phyloP scores from a whole-genome alignment of 768 basidiomycete genomes.

The Pholiota microspora region DNA sequence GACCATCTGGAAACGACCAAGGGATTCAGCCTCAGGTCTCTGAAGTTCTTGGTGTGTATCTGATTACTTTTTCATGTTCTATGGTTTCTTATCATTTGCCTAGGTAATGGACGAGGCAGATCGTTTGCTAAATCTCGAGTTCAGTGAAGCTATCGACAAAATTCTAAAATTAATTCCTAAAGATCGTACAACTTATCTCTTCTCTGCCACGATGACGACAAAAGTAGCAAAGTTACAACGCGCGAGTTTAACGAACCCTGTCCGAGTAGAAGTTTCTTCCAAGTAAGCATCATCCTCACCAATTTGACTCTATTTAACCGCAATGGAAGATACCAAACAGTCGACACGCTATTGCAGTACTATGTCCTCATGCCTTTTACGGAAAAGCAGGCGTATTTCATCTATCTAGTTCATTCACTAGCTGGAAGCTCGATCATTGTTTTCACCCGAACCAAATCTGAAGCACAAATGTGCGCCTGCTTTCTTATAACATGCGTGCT shows the following conservation, averaged over 20 bases:
- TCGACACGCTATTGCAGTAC: constrained; percentile 92
- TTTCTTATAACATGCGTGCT: neutral
- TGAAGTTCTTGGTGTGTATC: constrained; percentile 81
- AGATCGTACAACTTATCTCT: constrained; percentile 93
- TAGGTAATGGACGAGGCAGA: constrained; percentile 99
- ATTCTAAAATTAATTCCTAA: constrained; percentile 94
- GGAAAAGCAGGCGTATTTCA: constrained; percentile 89
- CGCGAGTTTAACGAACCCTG: constrained; percentile 91
- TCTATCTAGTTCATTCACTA: constrained; percentile 85
- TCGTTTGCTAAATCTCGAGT: constrained; percentile 93
- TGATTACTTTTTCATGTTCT: neutral
- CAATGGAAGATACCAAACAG: constrained; percentile 86
- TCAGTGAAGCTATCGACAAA: constrained; percentile 93
- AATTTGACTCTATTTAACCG: neutral
- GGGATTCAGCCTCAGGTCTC: constrained; percentile 82
- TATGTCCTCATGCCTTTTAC: constrained; percentile 91
- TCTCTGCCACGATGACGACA: constrained; percentile 98
- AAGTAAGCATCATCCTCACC: constrained; percentile 55
- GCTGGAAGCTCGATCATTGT: constrained; percentile 94
- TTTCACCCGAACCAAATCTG: constrained; percentile 94
- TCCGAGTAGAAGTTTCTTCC: constrained; percentile 87
- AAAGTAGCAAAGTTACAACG: constrained; percentile 96
- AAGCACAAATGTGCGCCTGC: constrained; percentile 67
- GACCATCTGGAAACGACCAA: constrained; percentile 98
- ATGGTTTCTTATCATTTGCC: neutral